Evolutionary conservation across 208 protist genomes (phyloP).

Genomic region (Acanthamoeba royreba): DNA sequence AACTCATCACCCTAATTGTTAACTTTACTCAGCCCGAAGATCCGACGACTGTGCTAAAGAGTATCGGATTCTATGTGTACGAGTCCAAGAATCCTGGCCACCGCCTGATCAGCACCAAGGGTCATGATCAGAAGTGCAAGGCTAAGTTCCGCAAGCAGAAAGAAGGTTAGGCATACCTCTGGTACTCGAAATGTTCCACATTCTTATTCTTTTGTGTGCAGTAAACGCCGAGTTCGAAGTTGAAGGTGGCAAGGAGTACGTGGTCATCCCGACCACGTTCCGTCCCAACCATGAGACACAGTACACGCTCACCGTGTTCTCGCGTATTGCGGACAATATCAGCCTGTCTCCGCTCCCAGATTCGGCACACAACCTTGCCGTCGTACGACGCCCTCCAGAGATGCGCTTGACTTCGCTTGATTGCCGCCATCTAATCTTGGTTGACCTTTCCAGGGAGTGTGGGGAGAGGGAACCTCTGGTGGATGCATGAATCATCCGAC

Average conservation of each 20-base stretch:
- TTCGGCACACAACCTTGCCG: background rate
- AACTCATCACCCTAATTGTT: too few species aligned
- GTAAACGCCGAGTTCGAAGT: background rate
- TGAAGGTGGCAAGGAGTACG: background rate
- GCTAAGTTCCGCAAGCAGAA: constrained; percentile 7
- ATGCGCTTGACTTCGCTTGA: too few species aligned
- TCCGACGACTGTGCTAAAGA: background rate
- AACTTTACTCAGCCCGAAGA: background rate
- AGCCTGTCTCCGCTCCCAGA: background rate
- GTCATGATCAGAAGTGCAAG: background rate
- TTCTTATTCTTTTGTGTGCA: too few species aligned
- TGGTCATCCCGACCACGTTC: background rate
- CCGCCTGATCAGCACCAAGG: background rate
- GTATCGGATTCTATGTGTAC: background rate
- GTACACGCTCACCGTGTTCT: background rate
- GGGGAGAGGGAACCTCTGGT: background rate
- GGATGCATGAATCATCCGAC: background rate
- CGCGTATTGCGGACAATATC: background rate
- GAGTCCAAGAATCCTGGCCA: background rate
- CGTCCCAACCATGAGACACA: background rate
- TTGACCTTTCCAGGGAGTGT: background rate
- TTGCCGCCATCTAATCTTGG: too few species aligned
- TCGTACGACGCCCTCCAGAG: background rate
- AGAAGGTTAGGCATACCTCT: background rate
- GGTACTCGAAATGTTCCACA: too few species aligned